Evolutionary conservation across 495 filamentous ascomycete species (phyloP), one percentile per base, ranked within the genome.

Genomic region (Trichoderma asperelloides): DNA sequence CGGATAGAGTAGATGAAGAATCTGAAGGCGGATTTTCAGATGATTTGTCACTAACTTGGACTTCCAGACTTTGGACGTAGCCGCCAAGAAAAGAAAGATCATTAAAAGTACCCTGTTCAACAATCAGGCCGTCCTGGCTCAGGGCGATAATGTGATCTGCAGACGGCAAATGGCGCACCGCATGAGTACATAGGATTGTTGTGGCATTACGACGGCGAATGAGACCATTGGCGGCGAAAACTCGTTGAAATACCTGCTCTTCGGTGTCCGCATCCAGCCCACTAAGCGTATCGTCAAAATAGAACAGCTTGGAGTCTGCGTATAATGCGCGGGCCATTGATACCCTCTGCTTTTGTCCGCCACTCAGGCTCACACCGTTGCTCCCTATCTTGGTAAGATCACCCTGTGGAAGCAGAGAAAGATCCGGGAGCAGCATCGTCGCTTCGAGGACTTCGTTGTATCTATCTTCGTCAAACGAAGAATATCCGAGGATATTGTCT

Each of bases 271-370:
- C 74, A 71, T 90, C 87, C 11, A 90, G 77, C 4, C 84, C 85
- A 65, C 81, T 88, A 13, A 74, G 65, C 39, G 72, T 68, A 30
- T 74, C 72, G 45, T 74, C 72, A 11, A 74, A 60, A 6, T 71
- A 41, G 18, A 70, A 66, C 13, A 70, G 68, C 1, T 60, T 51
- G 27, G 68, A 70, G 28, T 66, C 63, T 16, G 67, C 41, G 30
- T 74, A 74, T 0, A 74, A 55, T 6, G 71, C 73, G 27, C 73
- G 66, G 2, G 73, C 71, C 51, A 74, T 25, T 62, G 28, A 25
- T 12, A 90, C 78, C 16, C 87, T 78, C 69, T 90, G 87, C 68
- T 82, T 85, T 69, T 91, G 88, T 0, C 88, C 88, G 7, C 86
- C 87, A 69, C 83, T 86, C 15, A 91, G 76, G 3, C 80, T 80